Conservation (phyloP, 768 basidiomycete genomes). For the Tricholoma bakamatsutake region DNA sequence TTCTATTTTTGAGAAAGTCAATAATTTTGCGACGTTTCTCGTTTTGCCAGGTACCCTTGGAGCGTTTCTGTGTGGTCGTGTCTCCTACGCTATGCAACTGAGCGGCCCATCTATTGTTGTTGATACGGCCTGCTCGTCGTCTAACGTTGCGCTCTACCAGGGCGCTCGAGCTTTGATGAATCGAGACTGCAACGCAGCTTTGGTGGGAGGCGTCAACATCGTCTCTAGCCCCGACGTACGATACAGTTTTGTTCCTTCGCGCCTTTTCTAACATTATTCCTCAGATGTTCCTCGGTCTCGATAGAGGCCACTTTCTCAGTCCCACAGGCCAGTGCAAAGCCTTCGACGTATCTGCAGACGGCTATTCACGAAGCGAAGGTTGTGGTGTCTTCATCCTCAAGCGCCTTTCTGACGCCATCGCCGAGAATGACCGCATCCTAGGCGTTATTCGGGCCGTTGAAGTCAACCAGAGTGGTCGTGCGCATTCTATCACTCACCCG, state of each 20-base stretch:
- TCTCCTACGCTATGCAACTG: conserved; percentile 63
- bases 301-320: conserved; percentile 63
- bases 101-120: conserved; percentile 67
- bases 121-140: conserved; percentile 75
- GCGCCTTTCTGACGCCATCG: conserved; percentile 57
- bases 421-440: conserved; percentile 61
- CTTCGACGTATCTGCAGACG: conserved; percentile 68
- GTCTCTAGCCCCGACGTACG: conserved; percentile 68
- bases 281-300: conserved; percentile 66
- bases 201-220: conserved; percentile 73
- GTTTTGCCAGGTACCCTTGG: conserved; percentile 50
- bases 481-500: conserved; percentile 68
- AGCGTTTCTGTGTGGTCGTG: conserved; percentile 65
- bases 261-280: background rate
- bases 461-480: conserved; percentile 64
- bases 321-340: conserved; percentile 63
- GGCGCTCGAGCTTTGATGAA: conserved; percentile 60
- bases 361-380: conserved; percentile 68
- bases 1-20: background rate
- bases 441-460: conserved; percentile 67
- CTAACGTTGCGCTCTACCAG: conserved; percentile 60
- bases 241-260: background rate
- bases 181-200: conserved; percentile 59
- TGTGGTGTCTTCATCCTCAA: conserved; percentile 69
- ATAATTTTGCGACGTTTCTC: background rate